Evolutionary conservation across 345 rosid species (phyloP).

Genomic region (Isatis tinctoria): DNA sequence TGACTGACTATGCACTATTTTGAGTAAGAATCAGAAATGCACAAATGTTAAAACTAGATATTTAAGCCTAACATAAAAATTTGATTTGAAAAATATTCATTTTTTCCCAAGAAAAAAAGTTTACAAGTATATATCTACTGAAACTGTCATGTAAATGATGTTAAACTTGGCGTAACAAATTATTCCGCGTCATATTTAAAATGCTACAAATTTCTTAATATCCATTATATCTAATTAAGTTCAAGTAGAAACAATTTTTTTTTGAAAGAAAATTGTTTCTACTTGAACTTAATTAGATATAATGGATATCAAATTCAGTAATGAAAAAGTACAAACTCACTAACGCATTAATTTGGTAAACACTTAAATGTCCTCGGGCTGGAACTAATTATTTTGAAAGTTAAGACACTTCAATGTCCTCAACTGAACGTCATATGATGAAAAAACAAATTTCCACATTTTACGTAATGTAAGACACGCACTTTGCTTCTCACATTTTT

Average conservation of each 20-base stretch:
- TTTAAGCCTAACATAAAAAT: background rate
- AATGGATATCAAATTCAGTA: background rate
- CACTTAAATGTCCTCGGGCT: background rate
- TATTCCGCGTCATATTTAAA: background rate
- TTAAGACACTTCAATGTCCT: background rate
- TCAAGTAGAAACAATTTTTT: too few relatives aligned
- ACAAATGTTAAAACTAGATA: background rate
- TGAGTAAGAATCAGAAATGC: background rate
- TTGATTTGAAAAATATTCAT: background rate
- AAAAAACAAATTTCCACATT: background rate
- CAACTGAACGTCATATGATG: background rate
- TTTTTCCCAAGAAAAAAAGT: background rate
- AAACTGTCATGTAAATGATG: background rate
- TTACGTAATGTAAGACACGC: constrained; percentile 6
- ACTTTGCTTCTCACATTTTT: constrained; percentile 2
- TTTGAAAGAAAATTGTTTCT: too few relatives aligned
- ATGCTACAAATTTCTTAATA: background rate
- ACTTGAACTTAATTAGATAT: too few relatives aligned
- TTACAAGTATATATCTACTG: background rate
- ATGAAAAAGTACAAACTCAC: background rate
- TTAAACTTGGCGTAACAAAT: background rate
- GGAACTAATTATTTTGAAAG: background rate
- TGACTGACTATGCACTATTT: background rate
- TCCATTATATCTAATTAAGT: background rate
- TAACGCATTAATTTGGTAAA: background rate